Evolutionary conservation across 164 flowering plant genomes (phyloP).

Genomic region (Euptelea pleiosperma): DNA sequence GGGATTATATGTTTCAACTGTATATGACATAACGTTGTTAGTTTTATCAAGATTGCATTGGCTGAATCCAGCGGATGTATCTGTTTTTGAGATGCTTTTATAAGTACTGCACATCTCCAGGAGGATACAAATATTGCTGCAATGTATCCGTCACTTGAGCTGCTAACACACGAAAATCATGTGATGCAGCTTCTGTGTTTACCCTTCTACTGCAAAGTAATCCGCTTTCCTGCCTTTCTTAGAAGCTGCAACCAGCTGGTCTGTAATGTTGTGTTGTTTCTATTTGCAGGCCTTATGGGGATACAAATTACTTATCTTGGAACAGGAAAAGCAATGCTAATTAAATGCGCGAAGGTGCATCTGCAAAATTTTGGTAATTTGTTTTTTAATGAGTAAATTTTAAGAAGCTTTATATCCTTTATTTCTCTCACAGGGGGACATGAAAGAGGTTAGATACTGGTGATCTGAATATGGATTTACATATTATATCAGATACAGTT

Average conservation of each 20-base stretch:
- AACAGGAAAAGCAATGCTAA: conserved; percentile 22
- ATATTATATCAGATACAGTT: neutral
- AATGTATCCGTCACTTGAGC: no score
- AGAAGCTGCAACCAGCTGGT: neutral
- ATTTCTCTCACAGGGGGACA: neutral
- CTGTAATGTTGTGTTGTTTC: neutral
- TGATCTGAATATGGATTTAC: neutral
- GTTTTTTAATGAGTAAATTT: conserved; percentile 1
- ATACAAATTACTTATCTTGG: conserved; percentile 31
- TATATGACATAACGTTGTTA: no score
- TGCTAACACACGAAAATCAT: no score
- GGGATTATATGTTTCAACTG: no score
- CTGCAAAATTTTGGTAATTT: conserved; percentile 1
- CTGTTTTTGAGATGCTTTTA: neutral
- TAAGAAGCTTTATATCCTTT: conserved; percentile 1
- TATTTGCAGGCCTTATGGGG: conserved; percentile 51
- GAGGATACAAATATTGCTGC: neutral
- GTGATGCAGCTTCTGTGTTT: no score
- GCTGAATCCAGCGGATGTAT: no score
- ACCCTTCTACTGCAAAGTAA: no score
- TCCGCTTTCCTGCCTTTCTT: neutral
- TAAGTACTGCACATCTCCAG: neutral
- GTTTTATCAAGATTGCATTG: no score
- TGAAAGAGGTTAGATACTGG: conserved; percentile 8
- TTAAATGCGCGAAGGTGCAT: conserved; percentile 1